Evolutionary conservation across 495 filamentous ascomycete genomes (phyloP).

Genomic region (Cladorrhinum samala): DNA sequence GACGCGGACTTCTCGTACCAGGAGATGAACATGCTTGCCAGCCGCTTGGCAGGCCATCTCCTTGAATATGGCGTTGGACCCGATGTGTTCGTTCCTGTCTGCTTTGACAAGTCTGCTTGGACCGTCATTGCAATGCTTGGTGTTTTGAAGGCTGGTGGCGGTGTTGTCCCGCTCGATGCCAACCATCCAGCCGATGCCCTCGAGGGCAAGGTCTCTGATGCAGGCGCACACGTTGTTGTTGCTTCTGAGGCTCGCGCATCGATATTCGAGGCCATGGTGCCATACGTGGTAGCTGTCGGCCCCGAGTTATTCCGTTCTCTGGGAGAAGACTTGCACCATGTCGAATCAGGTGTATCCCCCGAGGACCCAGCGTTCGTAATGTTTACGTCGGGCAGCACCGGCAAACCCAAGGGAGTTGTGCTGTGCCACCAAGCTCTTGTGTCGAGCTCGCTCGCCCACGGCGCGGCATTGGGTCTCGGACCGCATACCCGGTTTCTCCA

Average conservation of each 20-base stretch:
- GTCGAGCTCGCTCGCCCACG: conserved; percentile 30
- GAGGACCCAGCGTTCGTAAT: conserved; percentile 46
- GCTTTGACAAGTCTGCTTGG: conserved; percentile 52
- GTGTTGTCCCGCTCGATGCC: conserved; percentile 53
- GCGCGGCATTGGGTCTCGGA: conserved; percentile 31
- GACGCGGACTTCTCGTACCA: conserved; percentile 52
- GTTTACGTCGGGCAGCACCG: conserved; percentile 19
- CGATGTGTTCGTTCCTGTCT: conserved; percentile 49
- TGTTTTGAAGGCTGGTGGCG: conserved; percentile 54
- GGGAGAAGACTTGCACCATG: background rate
- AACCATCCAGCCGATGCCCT: conserved; percentile 46
- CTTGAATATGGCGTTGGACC: conserved; percentile 34
- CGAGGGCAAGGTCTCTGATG: conserved; percentile 22
- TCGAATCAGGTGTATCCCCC: background rate
- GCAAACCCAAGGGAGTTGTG: conserved; percentile 39
- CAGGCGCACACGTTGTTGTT: conserved; percentile 29
- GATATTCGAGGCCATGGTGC: conserved; percentile 18
- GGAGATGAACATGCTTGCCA: conserved; percentile 38
- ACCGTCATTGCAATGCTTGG: conserved; percentile 49
- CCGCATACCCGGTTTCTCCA: conserved; percentile 43
- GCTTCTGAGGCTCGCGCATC: conserved; percentile 10
- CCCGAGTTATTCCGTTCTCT: background rate
- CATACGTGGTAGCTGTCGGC: conserved; percentile 12
- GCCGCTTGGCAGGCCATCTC: conserved; percentile 38
- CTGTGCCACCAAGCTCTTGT: conserved; percentile 44